Evolutionary conservation across 805 yeast species (phyloP), one percentile per base, ranked within the genome.

Genomic region (Tetrapisispora iriomotensis): DNA sequence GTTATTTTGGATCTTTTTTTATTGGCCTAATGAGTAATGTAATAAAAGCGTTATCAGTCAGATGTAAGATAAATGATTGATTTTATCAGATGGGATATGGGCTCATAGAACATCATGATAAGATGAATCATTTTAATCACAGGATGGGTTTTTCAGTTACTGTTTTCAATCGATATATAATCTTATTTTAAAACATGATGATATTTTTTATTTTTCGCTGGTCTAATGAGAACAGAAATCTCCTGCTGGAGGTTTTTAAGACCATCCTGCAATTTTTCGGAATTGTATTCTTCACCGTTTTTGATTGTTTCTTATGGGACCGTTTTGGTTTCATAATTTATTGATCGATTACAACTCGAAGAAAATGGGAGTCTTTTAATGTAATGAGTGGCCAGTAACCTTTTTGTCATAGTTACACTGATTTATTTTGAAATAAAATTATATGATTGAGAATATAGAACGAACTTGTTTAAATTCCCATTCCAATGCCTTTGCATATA

Each of bases 361-460:
- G 32, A 40, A 36, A 33, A 34, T 45, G 51, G 51, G 46, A 63
- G 66, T 64, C 62, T 63, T 68, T 71, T 77, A 75, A 71, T 69
- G 76, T 75, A 70, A 72, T 66, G 70, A 68, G 82, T 74, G 80
- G 68, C 57, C 62, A 62, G 48, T 68, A 68, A 70, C 44, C 44
- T 45, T 40, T 46, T 40, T 50, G 90, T 82, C 88, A 82, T 82
- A 82, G 40, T 49, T 49, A 49, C 54, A 45, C 54, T 49, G 54
- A 49, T 44, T 40, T 32, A n/a, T n/a, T n/a, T n/a, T n/a, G n/a
- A n/a, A n/a, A n/a, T n/a, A n/a, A n/a, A n/a, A n/a, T n/a, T n/a
- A n/a, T n/a, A n/a, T n/a, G n/a, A n/a, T n/a, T n/a, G n/a, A n/a
- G n/a, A n/a, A n/a, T n/a, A n/a, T n/a, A n/a, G n/a, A n/a, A n/a